Evolutionary conservation across 202 grass and related monocot genomes (phyloP).

Genomic region (Schoenoplectus triqueter): DNA sequence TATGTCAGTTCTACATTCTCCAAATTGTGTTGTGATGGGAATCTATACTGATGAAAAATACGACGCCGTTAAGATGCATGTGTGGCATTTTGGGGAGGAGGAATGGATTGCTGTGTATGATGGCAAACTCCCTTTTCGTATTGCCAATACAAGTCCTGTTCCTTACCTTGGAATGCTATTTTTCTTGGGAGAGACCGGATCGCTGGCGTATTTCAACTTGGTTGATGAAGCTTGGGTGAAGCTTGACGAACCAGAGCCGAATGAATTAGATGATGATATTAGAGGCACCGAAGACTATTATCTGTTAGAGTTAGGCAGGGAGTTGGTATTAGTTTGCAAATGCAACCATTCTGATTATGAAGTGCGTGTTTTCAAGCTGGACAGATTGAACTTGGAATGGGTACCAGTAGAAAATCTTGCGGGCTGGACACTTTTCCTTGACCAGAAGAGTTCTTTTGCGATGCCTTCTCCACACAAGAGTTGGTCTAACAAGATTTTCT

Average conservation of each 20-base stretch:
- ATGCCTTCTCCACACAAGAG: background rate
- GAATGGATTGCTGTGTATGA: background rate
- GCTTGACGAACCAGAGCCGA: background rate
- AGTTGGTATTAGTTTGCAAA: slow-evolving; percentile 1
- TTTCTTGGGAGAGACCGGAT: background rate
- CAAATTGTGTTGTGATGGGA: slow-evolving; percentile 14
- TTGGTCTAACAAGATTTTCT: slow-evolving; percentile 4
- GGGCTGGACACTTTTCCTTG: slow-evolving; percentile 14
- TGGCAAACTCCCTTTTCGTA: background rate
- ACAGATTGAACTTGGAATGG: slow-evolving; percentile 11
- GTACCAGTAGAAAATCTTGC: background rate
- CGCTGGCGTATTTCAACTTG: background rate
- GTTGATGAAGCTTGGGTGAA: background rate
- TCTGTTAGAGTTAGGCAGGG: background rate
- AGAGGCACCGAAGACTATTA: background rate
- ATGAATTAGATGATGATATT: background rate
- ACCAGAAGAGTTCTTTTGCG: slow-evolving; percentile 2
- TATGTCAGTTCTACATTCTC: background rate
- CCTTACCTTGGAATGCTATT: background rate
- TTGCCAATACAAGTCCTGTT: background rate
- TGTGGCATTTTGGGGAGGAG: slow-evolving; percentile 1
- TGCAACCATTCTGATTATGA: background rate
- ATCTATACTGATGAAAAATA: background rate
- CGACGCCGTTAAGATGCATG: background rate
- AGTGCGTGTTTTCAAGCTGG: slow-evolving; percentile 7